Conservation (phyloP, 2,329 filamentous ascomycete species). For the Monilinia aucupariae region DNA sequence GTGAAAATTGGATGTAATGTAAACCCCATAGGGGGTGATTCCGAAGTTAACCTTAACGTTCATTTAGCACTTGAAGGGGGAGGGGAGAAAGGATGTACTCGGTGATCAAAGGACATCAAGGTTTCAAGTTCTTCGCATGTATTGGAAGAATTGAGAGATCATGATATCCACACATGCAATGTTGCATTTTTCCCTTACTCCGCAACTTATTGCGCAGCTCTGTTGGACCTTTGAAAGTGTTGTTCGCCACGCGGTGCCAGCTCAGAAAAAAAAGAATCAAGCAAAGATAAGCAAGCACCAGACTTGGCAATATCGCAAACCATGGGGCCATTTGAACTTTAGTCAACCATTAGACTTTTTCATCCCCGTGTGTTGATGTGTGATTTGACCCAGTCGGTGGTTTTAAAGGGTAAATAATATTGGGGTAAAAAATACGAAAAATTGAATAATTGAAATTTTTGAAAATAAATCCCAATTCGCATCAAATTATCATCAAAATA, state of each 20-base stretch:
- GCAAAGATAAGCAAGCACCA: not conserved
- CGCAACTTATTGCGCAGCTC: not conserved
- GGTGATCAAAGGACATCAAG: not conserved
- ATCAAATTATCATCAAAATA: too few species aligned
- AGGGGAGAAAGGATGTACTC: not conserved
- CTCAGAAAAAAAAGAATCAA: not conserved
- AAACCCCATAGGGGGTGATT: too few species aligned
- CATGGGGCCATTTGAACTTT: not conserved
- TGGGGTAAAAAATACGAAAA: too few species aligned
- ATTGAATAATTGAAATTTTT: too few species aligned
- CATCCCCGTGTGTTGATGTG: not conserved
- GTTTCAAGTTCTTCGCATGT: not conserved
- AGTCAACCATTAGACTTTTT: too few species aligned
- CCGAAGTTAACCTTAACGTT: too few species aligned
- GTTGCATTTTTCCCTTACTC: not conserved
- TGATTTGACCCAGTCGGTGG: not conserved
- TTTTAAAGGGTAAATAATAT: not conserved
- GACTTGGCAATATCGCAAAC: not conserved
- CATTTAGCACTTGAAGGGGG: too few species aligned
- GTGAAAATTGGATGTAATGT: too few species aligned
- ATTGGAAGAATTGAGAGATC: not conserved
- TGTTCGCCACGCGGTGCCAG: not conserved
- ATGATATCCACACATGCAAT: not conserved
- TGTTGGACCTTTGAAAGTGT: not conserved
- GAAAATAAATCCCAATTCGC: too few species aligned